Evolutionary conservation across 179 eudicot genomes (phyloP).

Genomic region (Dionaea muscipula): DNA sequence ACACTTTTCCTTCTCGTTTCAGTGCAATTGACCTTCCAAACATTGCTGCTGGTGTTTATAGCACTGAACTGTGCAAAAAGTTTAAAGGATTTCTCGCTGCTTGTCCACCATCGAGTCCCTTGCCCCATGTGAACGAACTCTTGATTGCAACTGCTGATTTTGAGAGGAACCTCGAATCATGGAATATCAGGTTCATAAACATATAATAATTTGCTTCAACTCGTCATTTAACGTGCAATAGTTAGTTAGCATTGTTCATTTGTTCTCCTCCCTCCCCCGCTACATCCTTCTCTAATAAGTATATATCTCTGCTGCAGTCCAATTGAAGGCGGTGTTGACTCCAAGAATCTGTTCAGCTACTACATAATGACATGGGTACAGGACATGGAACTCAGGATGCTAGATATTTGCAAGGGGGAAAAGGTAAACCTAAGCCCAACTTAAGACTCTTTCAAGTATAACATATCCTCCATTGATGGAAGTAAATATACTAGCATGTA

Average conservation of each 20-base stretch:
- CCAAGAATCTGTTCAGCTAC: conserved; percentile 46
- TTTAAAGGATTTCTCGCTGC: conserved; percentile 53
- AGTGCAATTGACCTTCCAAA: conserved; percentile 71
- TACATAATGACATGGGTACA: conserved; percentile 83
- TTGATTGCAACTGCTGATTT: conserved; percentile 61
- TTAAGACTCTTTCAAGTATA: no score
- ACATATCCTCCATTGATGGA: no score
- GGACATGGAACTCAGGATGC: conserved; percentile 59
- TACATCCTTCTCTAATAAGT: neutral
- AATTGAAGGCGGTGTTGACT: conserved; percentile 57
- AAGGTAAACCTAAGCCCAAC: conserved; percentile 29
- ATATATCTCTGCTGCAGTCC: conserved; percentile 27
- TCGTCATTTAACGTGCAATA: no score
- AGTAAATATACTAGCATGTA: no score
- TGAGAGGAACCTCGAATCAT: conserved; percentile 56
- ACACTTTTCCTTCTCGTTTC: conserved; percentile 10
- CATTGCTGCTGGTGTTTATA: conserved; percentile 61
- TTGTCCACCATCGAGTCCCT: conserved; percentile 76
- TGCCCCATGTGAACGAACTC: conserved; percentile 67
- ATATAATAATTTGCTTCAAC: no score
- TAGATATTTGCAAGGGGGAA: conserved; percentile 72
- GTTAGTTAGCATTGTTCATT: neutral
- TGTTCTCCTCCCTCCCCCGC: conserved; percentile 4
- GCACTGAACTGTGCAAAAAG: conserved; percentile 56
- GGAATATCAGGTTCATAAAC: conserved; percentile 59